Base-by-base conservation (phyloP, 306 rosid genomes). In the Vigna mungo region DNA sequence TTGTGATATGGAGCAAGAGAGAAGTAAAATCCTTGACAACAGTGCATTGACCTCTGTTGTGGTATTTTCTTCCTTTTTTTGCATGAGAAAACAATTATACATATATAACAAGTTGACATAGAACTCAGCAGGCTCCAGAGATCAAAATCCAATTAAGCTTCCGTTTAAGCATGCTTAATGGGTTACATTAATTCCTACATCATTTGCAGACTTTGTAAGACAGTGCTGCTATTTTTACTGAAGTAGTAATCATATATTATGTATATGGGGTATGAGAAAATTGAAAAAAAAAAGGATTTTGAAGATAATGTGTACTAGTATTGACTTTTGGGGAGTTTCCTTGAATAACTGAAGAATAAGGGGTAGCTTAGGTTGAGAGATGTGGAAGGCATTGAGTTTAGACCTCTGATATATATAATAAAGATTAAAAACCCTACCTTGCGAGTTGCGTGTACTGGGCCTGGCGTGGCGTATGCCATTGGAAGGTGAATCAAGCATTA, bases 401-500 rank as follows among this genome's bases (percentile, higher is more conserved):
- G 27, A 25, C 27, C 27, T 25, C 27, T 25, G 27, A 10, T 54
- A 3, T 32, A 32, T 32, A 10, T 6, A 14, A 55, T 16, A 56
- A 14, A 23, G 67, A 73, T 41, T 1, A 56, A 65, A 20, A 59
- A 74, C 58, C 61, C 36, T 61, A 47, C 20, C 9, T 20, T n/a
- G 61, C 70, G 70, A 17, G 48, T 74, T 10, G 61, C 70, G 71
- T 32, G 49, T 74, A 13, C 9, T 75, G 17, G 49, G 15, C 48
- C 18, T 61, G 52, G 79, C 47, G 49, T 34, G 52, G 79, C 47
- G 49, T 34, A 75, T 61, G 49, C 61, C 62, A 51, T 75, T 13
- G 72, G 39, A 75, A 63, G 27, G 59, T 27, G 59, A 74, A 74
- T 74, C 59, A 43, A 3, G 41, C 63, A 75, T 61, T 62, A 64